Conservation (phyloP, 116 monocot genomes). For the Posidonia oceanica region DNA sequence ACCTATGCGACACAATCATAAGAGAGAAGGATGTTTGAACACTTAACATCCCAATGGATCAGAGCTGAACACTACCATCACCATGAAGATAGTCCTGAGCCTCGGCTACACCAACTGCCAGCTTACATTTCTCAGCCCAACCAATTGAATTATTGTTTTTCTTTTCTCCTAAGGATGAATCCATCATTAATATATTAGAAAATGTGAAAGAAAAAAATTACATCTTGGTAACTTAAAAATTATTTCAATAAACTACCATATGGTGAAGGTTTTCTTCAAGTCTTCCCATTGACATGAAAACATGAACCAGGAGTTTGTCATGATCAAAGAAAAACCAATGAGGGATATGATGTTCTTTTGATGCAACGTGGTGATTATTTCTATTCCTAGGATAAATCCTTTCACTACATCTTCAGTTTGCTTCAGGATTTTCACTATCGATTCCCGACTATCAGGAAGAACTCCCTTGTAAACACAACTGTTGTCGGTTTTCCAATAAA, state of each 20-base stretch:
- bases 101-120: conserved; percentile 53
- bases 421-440: conserved; percentile 68
- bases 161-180: conserved; percentile 20
- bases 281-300: conserved; percentile 46
- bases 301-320: conserved; percentile 46
- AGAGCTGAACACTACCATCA: conserved; percentile 23
- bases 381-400: conserved; percentile 56
- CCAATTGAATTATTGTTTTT: conserved; percentile 15
- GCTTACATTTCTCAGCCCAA: conserved; percentile 56
- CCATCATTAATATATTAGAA: neutral
- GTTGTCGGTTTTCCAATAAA: conserved; percentile 60
- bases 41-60: conserved; percentile 79
- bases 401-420: conserved; percentile 30
- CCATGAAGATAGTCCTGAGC: conserved; percentile 45
- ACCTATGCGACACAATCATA: conserved; percentile 56
- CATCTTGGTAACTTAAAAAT: neutral
- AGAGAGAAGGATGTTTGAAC: conserved; percentile 76
- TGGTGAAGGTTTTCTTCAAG: conserved; percentile 62
- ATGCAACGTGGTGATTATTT: conserved; percentile 44
- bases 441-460: conserved; percentile 33
- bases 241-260: neutral
- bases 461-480: conserved; percentile 58
- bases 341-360: conserved; percentile 57
- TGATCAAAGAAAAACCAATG: conserved; percentile 48
- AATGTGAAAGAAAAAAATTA: neutral